Evolutionary conservation across 306 rosid species (phyloP).

Genomic region (Cyclanthera cordifolia): DNA sequence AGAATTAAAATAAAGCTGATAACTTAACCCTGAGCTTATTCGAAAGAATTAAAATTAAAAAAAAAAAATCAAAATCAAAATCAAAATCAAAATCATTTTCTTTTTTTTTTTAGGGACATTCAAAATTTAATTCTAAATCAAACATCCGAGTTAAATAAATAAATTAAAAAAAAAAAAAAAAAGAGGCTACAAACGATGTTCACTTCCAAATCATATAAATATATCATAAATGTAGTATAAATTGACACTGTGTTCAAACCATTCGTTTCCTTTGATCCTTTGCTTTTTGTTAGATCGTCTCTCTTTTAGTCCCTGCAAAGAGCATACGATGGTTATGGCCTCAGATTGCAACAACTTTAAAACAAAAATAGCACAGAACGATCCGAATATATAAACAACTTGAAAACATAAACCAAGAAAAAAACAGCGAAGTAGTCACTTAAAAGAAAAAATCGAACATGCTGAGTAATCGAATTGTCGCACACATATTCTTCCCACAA

Average conservation of each 20-base stretch:
- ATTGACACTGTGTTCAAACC: not conserved
- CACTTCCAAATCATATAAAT: not conserved
- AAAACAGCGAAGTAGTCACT: no score
- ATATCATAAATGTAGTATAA: not conserved
- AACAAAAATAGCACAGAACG: not conserved
- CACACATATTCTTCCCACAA: not conserved
- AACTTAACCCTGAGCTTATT: no score
- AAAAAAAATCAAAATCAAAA: no score
- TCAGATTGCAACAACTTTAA: no score
- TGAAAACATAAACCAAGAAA: not conserved
- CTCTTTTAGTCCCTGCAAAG: constrained; percentile 9
- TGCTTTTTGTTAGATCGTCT: not conserved
- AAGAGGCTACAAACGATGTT: not conserved
- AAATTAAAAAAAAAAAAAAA: no score
- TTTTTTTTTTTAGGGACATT: not conserved
- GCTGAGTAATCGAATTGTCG: not conserved
- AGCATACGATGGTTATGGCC: not conserved
- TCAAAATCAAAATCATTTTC: no score
- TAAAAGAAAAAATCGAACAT: no score
- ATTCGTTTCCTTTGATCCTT: not conserved
- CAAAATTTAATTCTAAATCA: not conserved
- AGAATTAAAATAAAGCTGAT: no score
- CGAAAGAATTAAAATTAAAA: no score
- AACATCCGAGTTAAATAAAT: no score
- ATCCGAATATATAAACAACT: not conserved